These are phyloP conservation scores for Ceratobasidium sp. DNA, from an alignment of 1,284 basidiomycete species.

Conservation along the genomic window DNA sequence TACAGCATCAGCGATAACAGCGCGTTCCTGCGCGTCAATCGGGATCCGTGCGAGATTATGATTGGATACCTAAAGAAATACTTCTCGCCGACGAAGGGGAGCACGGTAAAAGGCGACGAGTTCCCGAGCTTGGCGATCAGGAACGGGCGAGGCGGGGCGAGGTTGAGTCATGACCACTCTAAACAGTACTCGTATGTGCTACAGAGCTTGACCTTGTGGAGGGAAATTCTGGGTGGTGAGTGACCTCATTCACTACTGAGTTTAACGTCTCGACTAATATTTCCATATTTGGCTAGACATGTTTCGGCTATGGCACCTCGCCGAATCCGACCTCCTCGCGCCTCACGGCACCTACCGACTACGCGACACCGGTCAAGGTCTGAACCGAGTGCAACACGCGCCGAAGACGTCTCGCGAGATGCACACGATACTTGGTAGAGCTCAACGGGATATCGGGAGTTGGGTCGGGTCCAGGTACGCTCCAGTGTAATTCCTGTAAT, in stretches of 20 bases:
- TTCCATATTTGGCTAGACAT: slow-evolving; percentile 67
- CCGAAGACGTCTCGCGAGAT: slow-evolving; percentile 88
- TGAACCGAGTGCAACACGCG: slow-evolving; percentile 84
- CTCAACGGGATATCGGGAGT: slow-evolving; percentile 79
- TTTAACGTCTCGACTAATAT: background rate
- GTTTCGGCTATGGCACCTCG: slow-evolving; percentile 85
- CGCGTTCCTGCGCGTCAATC: slow-evolving; percentile 83
- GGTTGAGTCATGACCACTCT: slow-evolving; percentile 83
- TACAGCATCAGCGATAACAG: slow-evolving; percentile 89
- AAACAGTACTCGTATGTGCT: slow-evolving; percentile 86
- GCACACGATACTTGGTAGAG: slow-evolving; percentile 83
- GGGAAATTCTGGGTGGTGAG: slow-evolving; percentile 83
- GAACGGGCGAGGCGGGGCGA: slow-evolving; percentile 79
- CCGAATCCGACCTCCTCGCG: slow-evolving; percentile 82
- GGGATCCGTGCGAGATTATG: slow-evolving; percentile 86
- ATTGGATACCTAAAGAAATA: slow-evolving; percentile 78
- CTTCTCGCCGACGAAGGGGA: slow-evolving; percentile 79
- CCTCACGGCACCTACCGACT: slow-evolving; percentile 79
- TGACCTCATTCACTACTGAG: too few species aligned
- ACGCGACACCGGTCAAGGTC: slow-evolving; percentile 84
- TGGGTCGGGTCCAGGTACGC: slow-evolving; percentile 82
- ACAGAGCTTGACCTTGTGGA: slow-evolving; percentile 86
- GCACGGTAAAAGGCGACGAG: slow-evolving; percentile 56
- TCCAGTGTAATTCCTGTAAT: too few species aligned
- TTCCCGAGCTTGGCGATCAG: slow-evolving; percentile 67